Conservation (phyloP, 768 basidiomycete genomes). For the Gautieria morchelliformis region DNA sequence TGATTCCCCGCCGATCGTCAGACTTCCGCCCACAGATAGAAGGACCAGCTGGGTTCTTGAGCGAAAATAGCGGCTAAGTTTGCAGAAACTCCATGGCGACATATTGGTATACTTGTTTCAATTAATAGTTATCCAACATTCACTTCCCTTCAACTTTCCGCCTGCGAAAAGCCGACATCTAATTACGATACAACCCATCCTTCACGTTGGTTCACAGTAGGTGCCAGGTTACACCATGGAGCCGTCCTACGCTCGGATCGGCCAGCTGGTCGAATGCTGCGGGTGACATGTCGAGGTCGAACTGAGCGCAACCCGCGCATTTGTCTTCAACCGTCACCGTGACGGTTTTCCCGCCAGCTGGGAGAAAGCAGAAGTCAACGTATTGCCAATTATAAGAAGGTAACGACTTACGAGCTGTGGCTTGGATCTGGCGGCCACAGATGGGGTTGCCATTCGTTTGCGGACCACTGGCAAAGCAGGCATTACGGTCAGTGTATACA, state of each 20-base stretch:
- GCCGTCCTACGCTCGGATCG: constrained; percentile 15
- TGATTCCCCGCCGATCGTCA: too few relatives aligned
- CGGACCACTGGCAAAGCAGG: constrained; percentile 36
- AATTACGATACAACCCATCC: too few relatives aligned
- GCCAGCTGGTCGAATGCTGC: constrained; percentile 21
- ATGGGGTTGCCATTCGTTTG: constrained; percentile 11
- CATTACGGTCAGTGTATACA: background rate
- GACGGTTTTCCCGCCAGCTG: constrained; percentile 6
- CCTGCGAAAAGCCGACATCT: too few relatives aligned
- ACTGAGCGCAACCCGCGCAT: constrained; percentile 2
- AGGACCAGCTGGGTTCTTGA: too few relatives aligned
- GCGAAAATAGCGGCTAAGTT: too few relatives aligned
- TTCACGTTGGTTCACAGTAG: background rate
- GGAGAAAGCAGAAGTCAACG: background rate
- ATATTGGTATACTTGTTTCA: too few relatives aligned
- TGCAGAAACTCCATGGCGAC: too few relatives aligned
- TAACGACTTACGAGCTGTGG: constrained; percentile 2
- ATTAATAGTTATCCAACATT: too few relatives aligned
- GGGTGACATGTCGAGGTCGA: constrained; percentile 13
- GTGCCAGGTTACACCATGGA: constrained; percentile 19
- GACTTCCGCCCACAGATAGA: too few relatives aligned
- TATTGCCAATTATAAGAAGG: background rate
- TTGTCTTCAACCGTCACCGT: constrained; percentile 10
- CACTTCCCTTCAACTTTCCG: too few relatives aligned
- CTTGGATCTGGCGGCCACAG: constrained; percentile 7